Base-by-base conservation (phyloP, 1,139 yeast genomes). In the Blastobotrys indianensis region DNA sequence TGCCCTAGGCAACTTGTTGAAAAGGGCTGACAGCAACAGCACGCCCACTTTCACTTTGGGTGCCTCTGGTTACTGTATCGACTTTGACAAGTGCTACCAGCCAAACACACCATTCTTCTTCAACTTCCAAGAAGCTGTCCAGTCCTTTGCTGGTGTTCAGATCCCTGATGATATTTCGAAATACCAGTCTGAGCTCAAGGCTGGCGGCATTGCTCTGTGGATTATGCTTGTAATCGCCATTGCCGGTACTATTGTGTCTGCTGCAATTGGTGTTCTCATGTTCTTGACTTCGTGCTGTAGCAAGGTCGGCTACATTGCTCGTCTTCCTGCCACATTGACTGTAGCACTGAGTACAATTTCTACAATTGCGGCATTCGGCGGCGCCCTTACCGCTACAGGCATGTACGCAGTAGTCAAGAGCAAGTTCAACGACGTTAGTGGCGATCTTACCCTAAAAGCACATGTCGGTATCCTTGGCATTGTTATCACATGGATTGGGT, bases 61-160 rank as follows among this genome's bases (percentile, higher is more conserved):
- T 23, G 36, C 43, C 1, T 44, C 40, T 7, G 47, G 47, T 2
- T 44, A 44, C 28, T 44, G 47, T 33, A 6, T 39, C n/a, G 30
- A 39, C 33, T 15, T n/a, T 13, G 44, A 36, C 16, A 40, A 44
- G 17, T 44, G 47, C 36, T 35, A 35, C 30, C 13, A 32, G n/a
- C 41, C 32, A 1, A 40, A 29, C 4, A 44, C 47, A 5, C 47
- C 47, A 28, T 44, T 44, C 33, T 44, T 39, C 34, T 44, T 44
- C 20, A 43, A 44, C 28, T 44, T 39, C 32, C 41, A 39, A n/a
- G 16, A 25, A n/a, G 40, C 43, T 13, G 15, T 39, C 28, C 39
- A 40, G 28, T n/a, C 35, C 20, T 33, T 35, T 6, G 17, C 40
- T 25, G 41, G 30, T n/a, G 28, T 35, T n/a, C 29, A 31, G 15